Evolutionary conservation across 441 rosid genomes (phyloP).

Genomic region (Eutrema salsugineum): DNA sequence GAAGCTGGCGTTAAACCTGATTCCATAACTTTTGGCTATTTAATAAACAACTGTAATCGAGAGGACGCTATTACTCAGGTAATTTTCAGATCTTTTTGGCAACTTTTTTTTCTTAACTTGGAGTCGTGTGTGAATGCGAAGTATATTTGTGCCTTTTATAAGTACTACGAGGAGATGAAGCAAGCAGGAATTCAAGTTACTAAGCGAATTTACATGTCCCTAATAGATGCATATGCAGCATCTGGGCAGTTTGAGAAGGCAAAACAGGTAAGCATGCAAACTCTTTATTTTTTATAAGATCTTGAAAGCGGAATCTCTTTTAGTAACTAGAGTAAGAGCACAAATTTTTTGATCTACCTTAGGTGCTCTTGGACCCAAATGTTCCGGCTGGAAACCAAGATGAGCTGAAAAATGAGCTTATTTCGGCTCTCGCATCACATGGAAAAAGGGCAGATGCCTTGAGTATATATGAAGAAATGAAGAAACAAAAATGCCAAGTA

Average conservation of each 20-base stretch:
- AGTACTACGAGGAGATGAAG: slow-evolving; percentile 56
- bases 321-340: neutral
- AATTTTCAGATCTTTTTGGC: neutral
- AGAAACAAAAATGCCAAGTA: slow-evolving; percentile 39
- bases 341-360: slow-evolving; percentile 9
- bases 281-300: neutral
- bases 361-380: slow-evolving; percentile 53
- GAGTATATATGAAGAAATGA: slow-evolving; percentile 52
- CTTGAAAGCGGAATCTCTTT: neutral
- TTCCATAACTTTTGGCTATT: slow-evolving; percentile 56
- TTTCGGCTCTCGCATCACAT: slow-evolving; percentile 62
- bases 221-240: slow-evolving; percentile 62
- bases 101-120: neutral
- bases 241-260: slow-evolving; percentile 78
- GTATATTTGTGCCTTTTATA: slow-evolving; percentile 25
- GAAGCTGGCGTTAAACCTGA: slow-evolving; percentile 63
- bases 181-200: slow-evolving; percentile 37
- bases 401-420: slow-evolving; percentile 62
- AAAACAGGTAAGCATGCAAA: slow-evolving; percentile 52
- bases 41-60: slow-evolving; percentile 47
- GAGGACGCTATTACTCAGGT: slow-evolving; percentile 70
- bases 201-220: slow-evolving; percentile 60
- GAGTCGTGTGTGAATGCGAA: neutral
- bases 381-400: slow-evolving; percentile 37
- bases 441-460: slow-evolving; percentile 68